Base-by-base conservation (phyloP, 495 filamentous ascomycete species). In the Lasiosphaeria miniovina region DNA sequence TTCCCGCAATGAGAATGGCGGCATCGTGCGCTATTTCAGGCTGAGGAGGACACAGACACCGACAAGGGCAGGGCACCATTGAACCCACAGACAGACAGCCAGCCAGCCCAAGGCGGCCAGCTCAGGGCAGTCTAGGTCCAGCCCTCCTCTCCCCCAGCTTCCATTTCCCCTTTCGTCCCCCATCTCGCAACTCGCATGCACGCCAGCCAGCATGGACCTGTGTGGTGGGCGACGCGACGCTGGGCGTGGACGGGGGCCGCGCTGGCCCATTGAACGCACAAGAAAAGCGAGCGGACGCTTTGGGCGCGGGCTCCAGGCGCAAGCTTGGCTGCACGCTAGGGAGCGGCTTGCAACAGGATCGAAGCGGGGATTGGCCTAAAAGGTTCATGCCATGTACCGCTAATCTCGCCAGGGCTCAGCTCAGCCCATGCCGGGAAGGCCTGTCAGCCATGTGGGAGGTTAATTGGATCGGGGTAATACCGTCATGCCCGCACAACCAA, bases 321-420 rank as follows among this genome's bases (percentile, higher is more conserved):
- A 33, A 35, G 4, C 24, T 24, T 24, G 24, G 24, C 24, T 24
- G 24, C 24, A 24, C 24, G 24, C 24, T 2, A 35, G n/a, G 15
- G 32, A 35, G 15, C 49, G 58, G 67, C 65, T 59, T 60, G 55
- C 58, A 46, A 33, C 36, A 63, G 55, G 51, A 69, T 62, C 52
- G 59, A 56, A 57, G 61, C 61, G 60, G 49, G 63, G 69, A 70
- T 73, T 70, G 70, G 71, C 57, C 64, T 49, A 54, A 17, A 33
- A 15, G 24, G 24, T 24, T 24, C 24, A 24, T 24, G 50, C 65
- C 65, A 68, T 68, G 71, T 67, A 65, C 60, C 63, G 58, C 65
- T 62, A 70, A 74, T 74, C 67, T 72, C 64, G 65, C 61, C 64
- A 70, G 67, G 71, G 71, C 58, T 60, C 45, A 43, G 57, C 24